Evolutionary conservation across 306 rosid genomes (phyloP), one percentile per base, ranked within the genome.

Genomic region (Rosa persica): DNA sequence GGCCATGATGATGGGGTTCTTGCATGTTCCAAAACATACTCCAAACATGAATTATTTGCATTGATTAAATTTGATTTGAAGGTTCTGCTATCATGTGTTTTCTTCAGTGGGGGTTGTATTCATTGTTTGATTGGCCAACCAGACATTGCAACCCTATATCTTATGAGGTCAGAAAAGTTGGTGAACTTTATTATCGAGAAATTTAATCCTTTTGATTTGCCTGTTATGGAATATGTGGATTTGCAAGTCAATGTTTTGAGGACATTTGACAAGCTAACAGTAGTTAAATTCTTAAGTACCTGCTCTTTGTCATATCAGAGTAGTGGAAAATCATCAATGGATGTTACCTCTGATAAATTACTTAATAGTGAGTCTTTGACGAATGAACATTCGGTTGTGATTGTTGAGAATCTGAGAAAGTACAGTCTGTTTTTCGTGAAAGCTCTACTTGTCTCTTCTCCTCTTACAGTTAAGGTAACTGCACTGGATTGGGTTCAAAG

Each of bases 61-160:
- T 75, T 93, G 72, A 80, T 91, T 79, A 89, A 87, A 78, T 93
- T 93, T 89, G 93, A 91, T 87, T 86, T 91, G 83, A 90, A 83
- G 87, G 92, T 90, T 81, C 52, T 93, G 58, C 88, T 90, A 84
- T 88, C 96, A 25, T 86, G 92, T 77, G 86, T 90, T 84, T 72
- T 86, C 73, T 73, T 82, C 80, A 80, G 82, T 52, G 87, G 80
- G 82, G 87, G 77, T 78, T 75, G 2, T 30, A 30, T 2, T 30
- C 2, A 66, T 83, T 85, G 73, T 83, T 87, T 91, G 89, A 81
- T 79, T 78, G 80, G 83, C 78, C 87, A 83, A 76, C 83, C 79
- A 72, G 93, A 86, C 43, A 67, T 79, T 74, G 86, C 90, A 70
- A 25, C 76, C 39, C 30, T 88, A 80, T 85, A 83, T 86, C 85